phyloP scores from a whole-genome alignment of 2,329 filamentous ascomycete species.

The Xylaria sp. region DNA sequence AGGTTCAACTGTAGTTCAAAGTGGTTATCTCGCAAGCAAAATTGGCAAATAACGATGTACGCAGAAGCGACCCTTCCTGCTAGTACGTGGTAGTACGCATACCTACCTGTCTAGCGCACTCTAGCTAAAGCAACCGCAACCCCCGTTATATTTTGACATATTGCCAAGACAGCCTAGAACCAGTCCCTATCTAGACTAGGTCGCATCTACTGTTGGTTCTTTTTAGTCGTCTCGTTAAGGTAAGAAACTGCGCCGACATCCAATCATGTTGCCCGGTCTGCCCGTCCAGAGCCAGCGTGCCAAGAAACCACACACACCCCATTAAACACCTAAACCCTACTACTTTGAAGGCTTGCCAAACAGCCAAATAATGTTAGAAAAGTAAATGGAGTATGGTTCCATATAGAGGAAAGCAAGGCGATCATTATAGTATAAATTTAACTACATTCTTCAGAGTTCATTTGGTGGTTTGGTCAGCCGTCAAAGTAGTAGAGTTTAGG shows the following conservation, averaged over 20 bases:
- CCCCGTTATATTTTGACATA: conserved; percentile 8
- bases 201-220: not conserved
- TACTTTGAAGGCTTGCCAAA: too few species aligned
- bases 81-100: not conserved
- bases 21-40: not conserved
- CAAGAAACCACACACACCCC: too few species aligned
- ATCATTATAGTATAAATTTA: too few species aligned
- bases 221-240: conserved; percentile 2
- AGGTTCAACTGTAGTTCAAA: not conserved
- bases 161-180: conserved; percentile 26
- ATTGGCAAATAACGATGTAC: not conserved
- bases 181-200: conserved; percentile 1
- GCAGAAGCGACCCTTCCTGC: not conserved
- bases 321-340: too few species aligned
- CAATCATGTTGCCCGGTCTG: not conserved
- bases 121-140: conserved; percentile 3
- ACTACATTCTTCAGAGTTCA: too few species aligned
- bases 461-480: too few species aligned
- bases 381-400: too few species aligned
- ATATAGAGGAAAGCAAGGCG: too few species aligned
- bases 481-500: too few species aligned
- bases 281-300: too few species aligned
- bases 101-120: not conserved
- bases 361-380: too few species aligned
- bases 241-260: not conserved